Evolutionary conservation across 768 basidiomycete genomes (phyloP).

Genomic region (Rhodosporidiobolus sp.): DNA sequence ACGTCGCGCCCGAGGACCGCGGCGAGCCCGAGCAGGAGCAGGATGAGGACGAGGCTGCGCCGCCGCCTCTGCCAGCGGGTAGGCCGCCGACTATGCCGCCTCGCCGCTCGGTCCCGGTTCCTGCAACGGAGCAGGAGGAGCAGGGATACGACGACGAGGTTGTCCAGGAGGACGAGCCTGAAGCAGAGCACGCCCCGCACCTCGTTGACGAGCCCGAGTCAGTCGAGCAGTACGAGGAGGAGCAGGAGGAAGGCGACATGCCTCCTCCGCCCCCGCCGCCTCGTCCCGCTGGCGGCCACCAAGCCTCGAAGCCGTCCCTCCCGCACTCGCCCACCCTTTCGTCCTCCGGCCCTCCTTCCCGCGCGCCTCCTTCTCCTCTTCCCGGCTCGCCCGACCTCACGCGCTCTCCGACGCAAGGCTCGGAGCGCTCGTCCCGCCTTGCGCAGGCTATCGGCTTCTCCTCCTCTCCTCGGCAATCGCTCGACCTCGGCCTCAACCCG

Average conservation of each 20-base stretch:
- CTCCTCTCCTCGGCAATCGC: slow-evolving; percentile 12
- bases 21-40: not conserved
- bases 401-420: slow-evolving; percentile 10
- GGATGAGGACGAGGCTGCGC: not conserved
- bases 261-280: slow-evolving; percentile 29
- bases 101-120: slow-evolving; percentile 17
- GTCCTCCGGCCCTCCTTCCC: not conserved
- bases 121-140: not conserved
- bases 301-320: slow-evolving; percentile 1
- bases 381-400: slow-evolving; percentile 7
- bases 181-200: not conserved
- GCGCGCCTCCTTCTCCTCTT: not conserved
- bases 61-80: slow-evolving; percentile 17
- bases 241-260: slow-evolving; percentile 13
- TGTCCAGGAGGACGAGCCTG: not conserved
- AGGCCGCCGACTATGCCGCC: slow-evolving; percentile 19
- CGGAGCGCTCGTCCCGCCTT: not conserved
- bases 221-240: not conserved
- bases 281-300: slow-evolving; percentile 21
- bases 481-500: slow-evolving; percentile 7
- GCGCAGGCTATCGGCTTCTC: not conserved
- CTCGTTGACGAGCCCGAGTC: slow-evolving; percentile 26
- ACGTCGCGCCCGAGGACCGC: not conserved
- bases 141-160: not conserved
- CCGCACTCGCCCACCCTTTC: not conserved